Conservation (phyloP, 495 filamentous ascomycete genomes). For the Penicillium cataractarum region DNA sequence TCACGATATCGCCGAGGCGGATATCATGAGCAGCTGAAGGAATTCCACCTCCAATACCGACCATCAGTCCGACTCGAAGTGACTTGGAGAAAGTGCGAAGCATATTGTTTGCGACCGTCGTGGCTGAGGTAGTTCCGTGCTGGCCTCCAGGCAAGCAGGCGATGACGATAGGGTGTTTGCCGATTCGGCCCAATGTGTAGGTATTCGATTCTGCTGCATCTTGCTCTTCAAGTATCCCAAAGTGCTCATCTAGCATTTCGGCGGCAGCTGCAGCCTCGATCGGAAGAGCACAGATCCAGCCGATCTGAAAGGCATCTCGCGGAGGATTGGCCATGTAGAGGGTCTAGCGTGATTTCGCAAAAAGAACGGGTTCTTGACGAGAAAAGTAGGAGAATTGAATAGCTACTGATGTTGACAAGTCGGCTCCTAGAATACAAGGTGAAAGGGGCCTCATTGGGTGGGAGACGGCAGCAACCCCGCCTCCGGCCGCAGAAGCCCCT, state of each 20-base stretch:
- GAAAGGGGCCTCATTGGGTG: neutral
- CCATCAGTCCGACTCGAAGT: slow-evolving; percentile 20
- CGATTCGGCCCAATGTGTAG: slow-evolving; percentile 48
- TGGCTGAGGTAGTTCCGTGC: slow-evolving; percentile 44
- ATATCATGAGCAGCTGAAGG: no score
- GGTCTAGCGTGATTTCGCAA: neutral
- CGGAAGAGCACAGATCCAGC: slow-evolving; percentile 41
- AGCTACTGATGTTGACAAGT: no score
- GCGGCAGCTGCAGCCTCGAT: slow-evolving; percentile 48
- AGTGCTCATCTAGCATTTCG: slow-evolving; percentile 51
- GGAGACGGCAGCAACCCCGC: slow-evolving; percentile 3
- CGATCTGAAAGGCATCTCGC: slow-evolving; percentile 15
- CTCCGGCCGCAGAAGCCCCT: neutral
- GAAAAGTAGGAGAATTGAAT: neutral
- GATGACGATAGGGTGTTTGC: slow-evolving; percentile 48
- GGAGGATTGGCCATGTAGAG: slow-evolving; percentile 12
- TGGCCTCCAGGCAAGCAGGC: slow-evolving; percentile 42
- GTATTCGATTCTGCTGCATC: slow-evolving; percentile 34
- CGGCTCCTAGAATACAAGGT: neutral
- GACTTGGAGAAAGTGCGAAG: slow-evolving; percentile 26
- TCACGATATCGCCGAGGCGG: no score
- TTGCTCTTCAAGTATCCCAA: slow-evolving; percentile 32
- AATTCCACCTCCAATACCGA: slow-evolving; percentile 20
- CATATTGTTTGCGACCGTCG: slow-evolving; percentile 45
- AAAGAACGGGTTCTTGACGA: neutral